These are phyloP conservation scores for Naganishia randhawae DNA, from an alignment of 768 basidiomycete genomes.

Conservation along the genomic window DNA sequence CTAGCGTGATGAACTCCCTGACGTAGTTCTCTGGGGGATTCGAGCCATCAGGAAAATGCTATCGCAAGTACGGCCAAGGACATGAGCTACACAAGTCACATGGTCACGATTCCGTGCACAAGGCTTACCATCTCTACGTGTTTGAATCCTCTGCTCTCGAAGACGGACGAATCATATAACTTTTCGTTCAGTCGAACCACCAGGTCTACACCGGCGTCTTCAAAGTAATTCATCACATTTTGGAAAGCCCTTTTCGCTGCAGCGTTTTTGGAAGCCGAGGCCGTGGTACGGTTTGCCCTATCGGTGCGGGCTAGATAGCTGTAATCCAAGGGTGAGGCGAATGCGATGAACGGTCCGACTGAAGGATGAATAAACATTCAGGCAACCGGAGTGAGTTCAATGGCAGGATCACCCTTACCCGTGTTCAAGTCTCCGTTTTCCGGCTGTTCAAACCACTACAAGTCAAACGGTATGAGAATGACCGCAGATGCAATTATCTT, in stretches of 20 bases:
- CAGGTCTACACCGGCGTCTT: constrained; percentile 76
- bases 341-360: constrained; percentile 60
- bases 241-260: constrained; percentile 54
- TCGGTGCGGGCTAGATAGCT: constrained; percentile 64
- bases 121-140: constrained; percentile 62
- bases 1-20: constrained; percentile 79
- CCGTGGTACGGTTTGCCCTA: constrained; percentile 43
- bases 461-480: not conserved
- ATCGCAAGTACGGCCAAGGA: constrained; percentile 26
- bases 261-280: not conserved
- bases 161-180: constrained; percentile 76
- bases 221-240: constrained; percentile 91
- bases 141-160: constrained; percentile 77
- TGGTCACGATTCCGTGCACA: constrained; percentile 30
- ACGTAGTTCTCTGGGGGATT: constrained; percentile 96
- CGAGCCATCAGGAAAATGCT: constrained; percentile 95
- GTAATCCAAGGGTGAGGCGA: constrained; percentile 83
- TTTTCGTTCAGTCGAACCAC: constrained; percentile 92
- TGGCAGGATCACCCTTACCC: constrained; percentile 75
- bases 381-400: constrained; percentile 62
- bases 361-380: constrained; percentile 39
- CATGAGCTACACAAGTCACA: not conserved
- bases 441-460: constrained; percentile 87
- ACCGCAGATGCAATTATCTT: constrained; percentile 47
- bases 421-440: constrained; percentile 58